Base-by-base conservation (phyloP, 1,139 yeast species). In the Diutina pseudorugosa region DNA sequence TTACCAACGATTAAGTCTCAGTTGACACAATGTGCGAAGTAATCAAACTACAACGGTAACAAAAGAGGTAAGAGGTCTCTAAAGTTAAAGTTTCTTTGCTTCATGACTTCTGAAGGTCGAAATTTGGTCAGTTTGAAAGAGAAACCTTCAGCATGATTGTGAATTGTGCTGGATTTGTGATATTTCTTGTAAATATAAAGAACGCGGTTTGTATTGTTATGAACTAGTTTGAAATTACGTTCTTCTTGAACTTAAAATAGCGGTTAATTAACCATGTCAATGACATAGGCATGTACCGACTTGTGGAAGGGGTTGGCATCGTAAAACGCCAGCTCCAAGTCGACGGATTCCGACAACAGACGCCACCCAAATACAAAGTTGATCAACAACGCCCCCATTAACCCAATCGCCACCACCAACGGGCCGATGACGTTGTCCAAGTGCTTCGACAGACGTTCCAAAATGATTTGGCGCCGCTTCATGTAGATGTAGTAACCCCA, bases 361-460 rank as follows among this genome's bases (percentile, higher is more conserved):
- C 21, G 27, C 49, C 49, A 77, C 1, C 91, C 89, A 56, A 79
- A 78, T 27, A 79, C 69, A 61, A 90, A 93, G 67, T 93, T 93
- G 58, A 89, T 65, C 20, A 78, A 63, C 60, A 93, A 73, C 1
- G 93, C 85, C 51, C 78, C 60, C 14, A 85, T 67, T 55, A 93
- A 77, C 9, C 90, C 93, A 41, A 73, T 59, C 1, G 95, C 89
- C 53, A 93, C 76, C 27, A 91, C 70, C 55, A 93, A 65, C 0
- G 98, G 98, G 5, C 98, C 98, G 55, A 86, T 62, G 52, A 94
- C 83, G 54, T 88, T 89, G 68, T 93, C 98, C 61, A 93, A 74
- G 67, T 91, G 97, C 61, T 77, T 79, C 53, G 93, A 95, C 47
- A 90, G 84, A 66, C 98, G 81, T 64, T 82, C 84, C 65, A 76